Evolutionary conservation across 441 rosid genomes (phyloP).

Genomic region (Euphorbia corollata): DNA sequence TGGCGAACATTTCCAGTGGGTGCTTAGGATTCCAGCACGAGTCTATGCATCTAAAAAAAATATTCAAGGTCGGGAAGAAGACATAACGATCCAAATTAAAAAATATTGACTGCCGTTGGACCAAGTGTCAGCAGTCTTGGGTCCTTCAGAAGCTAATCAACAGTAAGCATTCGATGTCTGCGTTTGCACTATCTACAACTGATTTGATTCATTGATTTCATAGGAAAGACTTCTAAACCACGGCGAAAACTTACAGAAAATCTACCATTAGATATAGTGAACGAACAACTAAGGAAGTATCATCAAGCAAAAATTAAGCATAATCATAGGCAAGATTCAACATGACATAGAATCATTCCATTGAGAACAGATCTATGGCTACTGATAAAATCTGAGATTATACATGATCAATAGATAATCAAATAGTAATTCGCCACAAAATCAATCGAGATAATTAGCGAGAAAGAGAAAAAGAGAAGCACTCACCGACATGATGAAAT

Average conservation of each 20-base stretch:
- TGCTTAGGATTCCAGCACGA: neutral
- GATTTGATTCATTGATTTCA: neutral
- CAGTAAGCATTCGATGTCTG: neutral
- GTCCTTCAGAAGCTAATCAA: neutral
- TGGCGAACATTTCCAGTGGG: neutral
- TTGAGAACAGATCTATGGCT: neutral
- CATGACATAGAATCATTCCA: neutral
- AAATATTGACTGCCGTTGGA: neutral
- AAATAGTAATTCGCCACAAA: neutral
- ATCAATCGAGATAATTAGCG: neutral
- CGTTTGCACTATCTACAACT: neutral
- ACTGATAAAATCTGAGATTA: neutral
- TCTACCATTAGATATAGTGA: neutral
- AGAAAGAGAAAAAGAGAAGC: neutral
- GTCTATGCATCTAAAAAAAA: neutral
- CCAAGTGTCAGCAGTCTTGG: neutral
- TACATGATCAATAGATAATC: neutral
- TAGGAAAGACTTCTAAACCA: neutral
- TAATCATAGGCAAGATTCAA: neutral
- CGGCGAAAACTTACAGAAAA: neutral
- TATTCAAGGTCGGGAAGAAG: neutral
- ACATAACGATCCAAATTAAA: neutral
- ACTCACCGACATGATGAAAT: constrained; percentile 17
- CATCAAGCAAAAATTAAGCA: neutral
- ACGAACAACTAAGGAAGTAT: neutral